phyloP scores from a whole-genome alignment of 2,329 filamentous ascomycete genomes.

The Cladobotryum mycophilum region DNA sequence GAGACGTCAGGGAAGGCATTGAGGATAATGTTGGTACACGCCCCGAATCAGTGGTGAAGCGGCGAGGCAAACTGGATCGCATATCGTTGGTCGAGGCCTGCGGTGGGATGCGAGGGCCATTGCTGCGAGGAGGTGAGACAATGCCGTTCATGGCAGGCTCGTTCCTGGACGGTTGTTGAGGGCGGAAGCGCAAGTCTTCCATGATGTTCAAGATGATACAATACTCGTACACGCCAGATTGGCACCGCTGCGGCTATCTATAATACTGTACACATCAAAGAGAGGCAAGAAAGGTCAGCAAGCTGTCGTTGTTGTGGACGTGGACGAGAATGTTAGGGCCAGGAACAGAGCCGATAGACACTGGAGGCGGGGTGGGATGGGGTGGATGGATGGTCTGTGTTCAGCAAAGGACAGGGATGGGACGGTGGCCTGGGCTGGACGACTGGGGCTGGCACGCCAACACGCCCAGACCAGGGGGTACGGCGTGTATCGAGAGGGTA shows the following conservation, averaged over 20 bases:
- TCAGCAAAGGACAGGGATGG: slow-evolving; percentile 18
- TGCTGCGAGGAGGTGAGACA: slow-evolving; percentile 68
- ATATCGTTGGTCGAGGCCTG: slow-evolving; percentile 53
- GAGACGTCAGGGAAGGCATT: slow-evolving; percentile 40
- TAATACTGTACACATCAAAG: slow-evolving; percentile 31
- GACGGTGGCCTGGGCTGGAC: slow-evolving; percentile 21
- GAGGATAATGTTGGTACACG: slow-evolving; percentile 69
- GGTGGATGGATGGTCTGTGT: slow-evolving; percentile 11
- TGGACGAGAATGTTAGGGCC: slow-evolving; percentile 14
- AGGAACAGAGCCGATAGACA: slow-evolving; percentile 24
- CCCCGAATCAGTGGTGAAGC: slow-evolving; percentile 89
- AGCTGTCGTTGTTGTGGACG: slow-evolving; percentile 13
- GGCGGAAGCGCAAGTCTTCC: slow-evolving; percentile 74
- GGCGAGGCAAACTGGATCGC: slow-evolving; percentile 73
- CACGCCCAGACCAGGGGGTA: slow-evolving; percentile 8
- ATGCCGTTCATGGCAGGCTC: slow-evolving; percentile 70
- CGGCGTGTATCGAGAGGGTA: slow-evolving; percentile 1
- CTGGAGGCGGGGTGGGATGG: slow-evolving; percentile 24
- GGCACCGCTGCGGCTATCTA: slow-evolving; percentile 26
- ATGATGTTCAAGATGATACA: slow-evolving; percentile 43
- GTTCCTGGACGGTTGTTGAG: slow-evolving; percentile 69
- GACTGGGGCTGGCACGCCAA: slow-evolving; percentile 12
- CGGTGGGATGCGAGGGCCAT: slow-evolving; percentile 56
- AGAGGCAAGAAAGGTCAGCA: slow-evolving; percentile 25
- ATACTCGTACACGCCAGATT: slow-evolving; percentile 34